Evolutionary conservation across 257 asterid species (phyloP), one percentile per base, ranked within the genome.

Genomic region (Nemophila menziesii): DNA sequence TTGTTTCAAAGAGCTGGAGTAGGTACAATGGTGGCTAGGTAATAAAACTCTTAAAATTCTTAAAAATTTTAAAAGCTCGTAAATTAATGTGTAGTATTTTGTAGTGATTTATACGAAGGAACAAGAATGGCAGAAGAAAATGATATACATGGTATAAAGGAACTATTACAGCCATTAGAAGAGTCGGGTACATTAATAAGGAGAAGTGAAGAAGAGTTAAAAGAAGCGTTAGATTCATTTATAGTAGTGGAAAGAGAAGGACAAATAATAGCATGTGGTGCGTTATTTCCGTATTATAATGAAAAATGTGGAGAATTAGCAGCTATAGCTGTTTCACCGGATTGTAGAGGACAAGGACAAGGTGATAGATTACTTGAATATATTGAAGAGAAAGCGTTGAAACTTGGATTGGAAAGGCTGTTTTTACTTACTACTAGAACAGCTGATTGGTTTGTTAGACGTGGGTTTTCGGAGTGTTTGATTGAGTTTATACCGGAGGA

Each of bases 21-120:
- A 4, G 96, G 96, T 45, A 90, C 98, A 0, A 90, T 90, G 98
- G 92, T 90, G 39, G 87, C 96, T 37, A 90, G 96, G 98, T 90
- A 77, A 29, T 13, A 29, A 29, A n/a, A n/a, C n/a, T n/a, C n/a
- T n/a, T n/a, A n/a, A n/a, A n/a, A n/a, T n/a, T n/a, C n/a, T n/a
- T n/a, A n/a, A n/a, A n/a, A n/a, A n/a, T n/a, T n/a, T n/a, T n/a
- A n/a, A n/a, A n/a, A n/a, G n/a, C n/a, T n/a, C n/a, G n/a, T n/a
- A n/a, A n/a, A n/a, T n/a, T n/a, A n/a, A n/a, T n/a, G n/a, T n/a
- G n/a, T n/a, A n/a, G n/a, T n/a, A n/a, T 71, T 70, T 38, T 52
- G 37, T 83, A 90, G 98, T 44, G 96, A 84, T 74, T 92, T 90
- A 37, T 90, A 90, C 62, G 96, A 90, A 75, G 98, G 98, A 56